Percentiles rank a stretch among this genome's conserved stretches.
Evolutionary conservation across 1,284 basidiomycete species (phyloP).

Genomic region (Omphalotus olearius): DNA sequence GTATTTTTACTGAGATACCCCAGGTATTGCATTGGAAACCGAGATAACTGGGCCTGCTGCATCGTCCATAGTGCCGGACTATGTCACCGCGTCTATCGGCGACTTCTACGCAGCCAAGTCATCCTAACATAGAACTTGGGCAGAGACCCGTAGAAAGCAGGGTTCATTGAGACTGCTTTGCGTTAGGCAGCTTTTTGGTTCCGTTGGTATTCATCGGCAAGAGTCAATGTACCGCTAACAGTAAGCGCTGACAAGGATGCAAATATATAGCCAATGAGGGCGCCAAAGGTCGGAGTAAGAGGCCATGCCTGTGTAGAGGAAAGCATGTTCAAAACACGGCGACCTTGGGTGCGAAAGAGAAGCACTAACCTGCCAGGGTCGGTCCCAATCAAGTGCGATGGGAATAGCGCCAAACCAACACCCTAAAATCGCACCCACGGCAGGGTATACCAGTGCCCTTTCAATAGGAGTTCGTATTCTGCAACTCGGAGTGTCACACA

Average conservation of each 20-base stretch:
- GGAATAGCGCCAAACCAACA: slow-evolving; percentile 79
- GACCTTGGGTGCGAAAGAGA: neutral
- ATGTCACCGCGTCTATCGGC: slow-evolving; percentile 74
- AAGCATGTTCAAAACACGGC: slow-evolving; percentile 2
- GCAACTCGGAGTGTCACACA: slow-evolving; percentile 1
- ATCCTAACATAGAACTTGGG: neutral
- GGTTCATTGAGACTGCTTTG: slow-evolving; percentile 12
- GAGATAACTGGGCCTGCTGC: slow-evolving; percentile 58
- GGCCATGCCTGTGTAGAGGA: slow-evolving; percentile 62
- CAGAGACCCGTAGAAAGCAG: neutral
- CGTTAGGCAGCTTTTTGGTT: slow-evolving; percentile 15
- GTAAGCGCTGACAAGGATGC: slow-evolving; percentile 57
- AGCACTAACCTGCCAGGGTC: slow-evolving; percentile 84
- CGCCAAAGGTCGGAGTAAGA: slow-evolving; percentile 68
- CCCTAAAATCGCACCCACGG: slow-evolving; percentile 68
- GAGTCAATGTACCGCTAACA: slow-evolving; percentile 38
- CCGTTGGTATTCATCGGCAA: slow-evolving; percentile 34
- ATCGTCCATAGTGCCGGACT: slow-evolving; percentile 73
- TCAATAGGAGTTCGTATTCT: slow-evolving; percentile 70
- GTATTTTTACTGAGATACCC: neutral
- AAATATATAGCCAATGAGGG: slow-evolving; percentile 63
- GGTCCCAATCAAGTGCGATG: slow-evolving; percentile 91
- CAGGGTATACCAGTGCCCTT: slow-evolving; percentile 75
- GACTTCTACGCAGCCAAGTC: slow-evolving; percentile 47
- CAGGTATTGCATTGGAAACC: slow-evolving; percentile 70